These are phyloP conservation scores for Ochetophila trinervis DNA, from an alignment of 306 rosid species.

Conservation along the genomic window DNA sequence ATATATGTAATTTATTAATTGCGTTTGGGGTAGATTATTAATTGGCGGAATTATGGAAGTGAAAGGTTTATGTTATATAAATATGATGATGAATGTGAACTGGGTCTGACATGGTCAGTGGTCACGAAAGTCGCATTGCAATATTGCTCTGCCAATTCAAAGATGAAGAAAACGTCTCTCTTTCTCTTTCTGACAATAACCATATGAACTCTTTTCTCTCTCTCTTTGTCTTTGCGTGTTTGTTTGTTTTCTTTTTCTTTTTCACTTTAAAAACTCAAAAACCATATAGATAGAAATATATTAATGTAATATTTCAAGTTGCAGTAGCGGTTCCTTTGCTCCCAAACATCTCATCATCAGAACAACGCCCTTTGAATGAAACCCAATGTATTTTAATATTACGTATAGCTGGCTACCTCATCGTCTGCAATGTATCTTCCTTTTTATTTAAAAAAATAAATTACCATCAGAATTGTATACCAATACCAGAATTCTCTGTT, in stretches of 20 bases:
- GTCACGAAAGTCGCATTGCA: conserved; percentile 32
- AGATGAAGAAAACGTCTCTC: conserved; percentile 16
- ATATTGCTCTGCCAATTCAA: conserved; percentile 21
- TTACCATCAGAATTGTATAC: no score
- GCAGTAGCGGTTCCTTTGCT: no score
- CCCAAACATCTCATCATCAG: no score
- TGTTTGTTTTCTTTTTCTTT: conserved; percentile 12
- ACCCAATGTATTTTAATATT: no score
- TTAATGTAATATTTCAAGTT: no score
- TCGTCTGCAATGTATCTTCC: no score
- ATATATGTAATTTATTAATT: no score
- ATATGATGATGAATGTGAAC: conserved; percentile 20
- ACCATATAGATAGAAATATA: no score
- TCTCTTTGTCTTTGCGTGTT: conserved; percentile 21
- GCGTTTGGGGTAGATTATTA: background rate
- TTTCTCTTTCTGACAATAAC: conserved; percentile 10
- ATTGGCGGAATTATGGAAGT: background rate
- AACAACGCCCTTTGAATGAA: no score
- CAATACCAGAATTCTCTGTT: no score
- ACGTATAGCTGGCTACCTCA: no score
- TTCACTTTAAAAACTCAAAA: background rate
- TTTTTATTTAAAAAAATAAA: no score
- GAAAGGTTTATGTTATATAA: background rate
- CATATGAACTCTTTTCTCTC: background rate
- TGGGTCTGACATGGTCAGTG: conserved; percentile 29